A percentile compares a stretch with the other conserved stretches of the same genome.
Conservation (phyloP, 2,329 filamentous ascomycete genomes). For the Cordyceps cicadae region DNA sequence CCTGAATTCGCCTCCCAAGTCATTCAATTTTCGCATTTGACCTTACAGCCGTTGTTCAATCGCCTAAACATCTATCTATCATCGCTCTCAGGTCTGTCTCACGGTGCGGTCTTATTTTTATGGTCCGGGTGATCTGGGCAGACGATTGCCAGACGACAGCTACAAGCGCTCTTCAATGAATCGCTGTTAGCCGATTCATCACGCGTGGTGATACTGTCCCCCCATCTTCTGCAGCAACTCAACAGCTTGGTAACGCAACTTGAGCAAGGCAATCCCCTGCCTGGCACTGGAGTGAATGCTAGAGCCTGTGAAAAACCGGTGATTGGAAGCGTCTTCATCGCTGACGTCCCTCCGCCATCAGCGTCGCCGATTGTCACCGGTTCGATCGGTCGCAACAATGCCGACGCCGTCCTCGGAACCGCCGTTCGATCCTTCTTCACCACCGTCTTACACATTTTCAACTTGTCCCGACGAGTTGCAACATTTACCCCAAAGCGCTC, state of each 20-base stretch:
- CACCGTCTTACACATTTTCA: constrained; percentile 30
- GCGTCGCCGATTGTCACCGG: constrained; percentile 16
- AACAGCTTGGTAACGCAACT: background rate
- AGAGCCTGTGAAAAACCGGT: background rate
- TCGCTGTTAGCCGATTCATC: constrained; percentile 2
- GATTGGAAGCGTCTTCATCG: background rate
- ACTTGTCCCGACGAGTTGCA: constrained; percentile 37
- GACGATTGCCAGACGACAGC: constrained; percentile 12
- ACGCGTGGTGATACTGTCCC: constrained; percentile 5
- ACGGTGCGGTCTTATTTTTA: background rate
- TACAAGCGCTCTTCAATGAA: background rate
- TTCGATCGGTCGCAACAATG: constrained; percentile 25
- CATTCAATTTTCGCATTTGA: background rate
- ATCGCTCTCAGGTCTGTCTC: background rate
- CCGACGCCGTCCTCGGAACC: constrained; percentile 38
- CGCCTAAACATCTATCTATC: background rate
- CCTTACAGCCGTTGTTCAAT: background rate
- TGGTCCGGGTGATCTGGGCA: constrained; percentile 9
- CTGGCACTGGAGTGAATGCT: background rate
- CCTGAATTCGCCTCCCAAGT: constrained; percentile 10
- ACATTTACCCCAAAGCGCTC: constrained; percentile 18
- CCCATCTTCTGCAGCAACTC: background rate
- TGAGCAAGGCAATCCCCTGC: background rate
- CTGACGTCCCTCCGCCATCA: background rate
- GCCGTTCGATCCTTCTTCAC: constrained; percentile 29